Evolutionary conservation across 106 monocot genomes (phyloP), one percentile per base, ranked within the genome.

Genomic region (Alisma plantagoaquatica): DNA sequence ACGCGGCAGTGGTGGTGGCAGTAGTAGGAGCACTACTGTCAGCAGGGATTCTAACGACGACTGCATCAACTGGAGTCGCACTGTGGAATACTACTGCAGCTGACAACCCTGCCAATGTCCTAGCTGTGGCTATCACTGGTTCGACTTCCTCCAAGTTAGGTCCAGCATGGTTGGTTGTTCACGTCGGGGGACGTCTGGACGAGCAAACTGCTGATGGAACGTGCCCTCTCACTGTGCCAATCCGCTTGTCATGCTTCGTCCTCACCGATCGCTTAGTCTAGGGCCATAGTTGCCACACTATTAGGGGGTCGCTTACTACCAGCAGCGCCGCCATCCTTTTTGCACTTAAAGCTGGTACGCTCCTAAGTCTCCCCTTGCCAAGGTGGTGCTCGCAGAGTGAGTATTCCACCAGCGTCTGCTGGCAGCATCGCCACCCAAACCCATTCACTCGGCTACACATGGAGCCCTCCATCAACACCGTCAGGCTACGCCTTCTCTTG

Each of bases 361-460:
- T 78, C 63, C 63, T 52, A 16, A 75, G 60, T 66, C 87, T 65
- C 10, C 87, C 87, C 41, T 87, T 87, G 23, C 87, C 87, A 3
- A 82, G 69, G 43, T 87, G 87, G 65, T 87, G 87, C 73, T 82
- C 75, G 58, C 88, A 82, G 35, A 88, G 73, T 1, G 88, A 78
- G 70, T 79, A 82, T 2, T 82, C 88, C n/a, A 79, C 73, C 20
- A 82, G 70, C 17, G 88, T 82, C 54, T 59, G 72, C 66, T 82
- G 88, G 66, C 72, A 53, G 63, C 88, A 88, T 9, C 79, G 60
- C 88, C 88, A 82, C 5, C 88, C 88, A 23, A 78, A 53, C n/a
- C 88, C 88, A 23, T 88, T 88, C 38, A 88, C 75, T 4, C 82
- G 71, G 67, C 88, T 88, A 63, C 88, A 88, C 56, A 78, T 57